Conservation (phyloP, 208 protist species). For the Leishmania tarentolae region DNA sequence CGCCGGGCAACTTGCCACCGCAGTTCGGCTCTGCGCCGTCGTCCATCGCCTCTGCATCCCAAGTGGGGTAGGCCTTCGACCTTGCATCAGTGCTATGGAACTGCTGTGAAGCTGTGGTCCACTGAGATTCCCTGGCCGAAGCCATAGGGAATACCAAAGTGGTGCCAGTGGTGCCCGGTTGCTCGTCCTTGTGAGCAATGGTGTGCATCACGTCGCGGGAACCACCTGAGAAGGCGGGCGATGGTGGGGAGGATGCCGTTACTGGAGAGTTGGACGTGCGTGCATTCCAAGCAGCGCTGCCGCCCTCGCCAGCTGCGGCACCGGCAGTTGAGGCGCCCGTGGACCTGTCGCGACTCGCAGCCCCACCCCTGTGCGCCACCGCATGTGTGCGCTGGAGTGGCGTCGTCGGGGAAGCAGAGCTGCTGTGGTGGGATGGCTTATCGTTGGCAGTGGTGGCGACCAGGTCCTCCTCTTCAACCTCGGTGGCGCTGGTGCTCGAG, state of each 20-base stretch:
- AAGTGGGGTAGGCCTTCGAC: background rate
- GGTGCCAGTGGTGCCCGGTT: background rate
- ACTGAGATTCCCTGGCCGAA: background rate
- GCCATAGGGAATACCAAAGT: background rate
- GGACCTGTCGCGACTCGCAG: background rate
- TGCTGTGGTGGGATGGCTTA: background rate
- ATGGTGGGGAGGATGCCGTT: background rate
- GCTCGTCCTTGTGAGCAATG: background rate
- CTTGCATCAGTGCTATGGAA: background rate
- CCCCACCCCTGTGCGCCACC: background rate
- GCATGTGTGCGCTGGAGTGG: background rate
- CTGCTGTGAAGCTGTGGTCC: background rate
- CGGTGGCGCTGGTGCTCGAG: background rate
- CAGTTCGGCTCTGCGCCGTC: background rate
- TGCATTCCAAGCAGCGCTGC: background rate
- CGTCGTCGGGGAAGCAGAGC: background rate
- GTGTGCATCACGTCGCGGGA: background rate
- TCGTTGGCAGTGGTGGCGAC: background rate
- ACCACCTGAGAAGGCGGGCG: background rate
- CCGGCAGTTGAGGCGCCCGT: background rate
- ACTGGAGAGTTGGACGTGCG: background rate
- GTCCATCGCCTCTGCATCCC: background rate
- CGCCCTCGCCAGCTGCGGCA: background rate
- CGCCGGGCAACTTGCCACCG: background rate
- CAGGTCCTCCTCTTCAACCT: background rate